Evolutionary conservation across 805 yeast genomes (phyloP), one percentile per base, ranked within the genome.

Genomic region (Clavispora santaluciae): DNA sequence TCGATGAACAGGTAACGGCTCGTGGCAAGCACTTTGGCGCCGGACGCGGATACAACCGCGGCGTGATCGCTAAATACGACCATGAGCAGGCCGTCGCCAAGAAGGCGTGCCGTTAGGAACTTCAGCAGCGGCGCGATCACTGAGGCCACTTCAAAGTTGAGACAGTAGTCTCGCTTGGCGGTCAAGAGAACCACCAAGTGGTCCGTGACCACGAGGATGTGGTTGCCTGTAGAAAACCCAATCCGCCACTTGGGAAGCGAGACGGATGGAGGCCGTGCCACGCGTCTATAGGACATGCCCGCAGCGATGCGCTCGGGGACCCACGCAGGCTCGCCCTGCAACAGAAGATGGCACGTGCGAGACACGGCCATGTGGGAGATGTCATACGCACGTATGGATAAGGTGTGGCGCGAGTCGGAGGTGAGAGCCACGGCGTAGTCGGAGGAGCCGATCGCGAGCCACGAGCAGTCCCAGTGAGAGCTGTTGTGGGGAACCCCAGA

Each of bases 41-140:
- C 40, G 5, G 35, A 36, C 23, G 44, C 22, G n/a, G 42, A 29
- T 12, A 24, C 28, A 11, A 44, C 36, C 15, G 38, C 46, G 16
- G 49, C 43, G 34, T 50, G 54, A 34, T 50, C 49, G 10, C 33
- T 24, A 23, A 43, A 50, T 10, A 41, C 47, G 22, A 46, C 15
- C 16, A 42, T 30, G 10, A 37, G 34, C 10, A 18, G 16, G 4
- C 35, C 41, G 16, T 38, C 35, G n/a, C 36, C 17, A 11, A 42
- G 36, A 34, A 26, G 28, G 6, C 22, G 29, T 9, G 50, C 44
- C 10, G 40, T 29, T 12, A 48, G 40, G 12, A 46, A 29, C 4
- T 5, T 11, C 45, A 38, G 46, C 13, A 35, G 38, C 10, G 41
- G 31, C 5, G 38, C 38, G 1, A 50, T 20, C n/a, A 36, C 20